Conservation (phyloP, 768 basidiomycete species). For the Boletus rex-veris region DNA sequence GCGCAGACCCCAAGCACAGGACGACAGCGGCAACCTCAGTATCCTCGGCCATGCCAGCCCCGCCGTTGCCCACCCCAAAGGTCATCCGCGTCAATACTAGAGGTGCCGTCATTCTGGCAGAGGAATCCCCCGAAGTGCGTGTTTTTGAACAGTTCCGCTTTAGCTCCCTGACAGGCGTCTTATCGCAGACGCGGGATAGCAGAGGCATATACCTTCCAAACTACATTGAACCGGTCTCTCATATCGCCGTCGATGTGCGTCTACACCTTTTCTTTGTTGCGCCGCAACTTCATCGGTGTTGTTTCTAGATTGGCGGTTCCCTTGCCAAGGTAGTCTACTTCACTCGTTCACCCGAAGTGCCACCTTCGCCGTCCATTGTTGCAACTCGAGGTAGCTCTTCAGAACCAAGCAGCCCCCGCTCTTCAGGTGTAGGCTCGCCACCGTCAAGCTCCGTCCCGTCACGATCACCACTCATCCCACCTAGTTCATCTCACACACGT, state of each 20-base stretch:
- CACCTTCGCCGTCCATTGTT: slow-evolving; percentile 67
- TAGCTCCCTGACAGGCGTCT: slow-evolving; percentile 13
- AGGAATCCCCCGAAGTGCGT: slow-evolving; percentile 90
- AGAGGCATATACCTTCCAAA: slow-evolving; percentile 97
- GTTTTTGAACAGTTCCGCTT: slow-evolving; percentile 1
- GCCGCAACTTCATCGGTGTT: background rate
- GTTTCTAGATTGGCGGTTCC: slow-evolving; percentile 85
- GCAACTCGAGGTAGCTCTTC: slow-evolving; percentile 58
- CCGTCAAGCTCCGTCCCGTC: no score
- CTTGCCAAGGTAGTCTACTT: slow-evolving; percentile 98
- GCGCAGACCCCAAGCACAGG: slow-evolving; percentile 13
- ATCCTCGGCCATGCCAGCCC: slow-evolving; percentile 40
- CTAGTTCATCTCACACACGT: slow-evolving; percentile 34
- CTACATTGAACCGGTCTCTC: slow-evolving; percentile 95
- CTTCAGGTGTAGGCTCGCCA: slow-evolving; percentile 33
- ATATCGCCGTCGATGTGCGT: slow-evolving; percentile 96
- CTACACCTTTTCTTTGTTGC: background rate
- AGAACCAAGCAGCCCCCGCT: slow-evolving; percentile 42
- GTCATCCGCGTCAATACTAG: slow-evolving; percentile 94
- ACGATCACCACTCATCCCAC: slow-evolving; percentile 25
- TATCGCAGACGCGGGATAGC: slow-evolving; percentile 78
- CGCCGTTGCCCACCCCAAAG: slow-evolving; percentile 74
- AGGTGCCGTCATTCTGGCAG: slow-evolving; percentile 88
- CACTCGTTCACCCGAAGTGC: slow-evolving; percentile 86
- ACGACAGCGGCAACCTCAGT: slow-evolving; percentile 9